These are phyloP conservation scores for Trametes cingulata DNA, from an alignment of 768 basidiomycete species.

Conservation along the genomic window DNA sequence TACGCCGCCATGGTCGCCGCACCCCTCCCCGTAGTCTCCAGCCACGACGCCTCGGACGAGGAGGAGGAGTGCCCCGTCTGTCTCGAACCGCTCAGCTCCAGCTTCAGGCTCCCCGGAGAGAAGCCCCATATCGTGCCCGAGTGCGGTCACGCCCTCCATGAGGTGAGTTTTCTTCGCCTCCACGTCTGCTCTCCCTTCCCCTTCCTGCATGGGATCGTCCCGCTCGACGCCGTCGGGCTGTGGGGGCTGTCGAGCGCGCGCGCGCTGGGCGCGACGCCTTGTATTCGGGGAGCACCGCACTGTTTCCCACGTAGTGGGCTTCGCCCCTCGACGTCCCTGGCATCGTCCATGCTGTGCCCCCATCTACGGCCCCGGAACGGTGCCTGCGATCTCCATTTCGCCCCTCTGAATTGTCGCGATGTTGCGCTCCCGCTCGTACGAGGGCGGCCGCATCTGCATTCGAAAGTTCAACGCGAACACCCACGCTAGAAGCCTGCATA, in stretches of 20 bases:
- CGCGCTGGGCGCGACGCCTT: not conserved
- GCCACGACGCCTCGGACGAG: slow-evolving; percentile 56
- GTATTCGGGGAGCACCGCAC: slow-evolving; percentile 8
- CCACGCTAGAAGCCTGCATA: not conserved
- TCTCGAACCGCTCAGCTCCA: slow-evolving; percentile 91
- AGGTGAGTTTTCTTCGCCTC: slow-evolving; percentile 47
- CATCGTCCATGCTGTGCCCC: not conserved
- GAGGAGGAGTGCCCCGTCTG: slow-evolving; percentile 96
- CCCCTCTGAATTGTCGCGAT: not conserved
- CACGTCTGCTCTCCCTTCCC: not conserved
- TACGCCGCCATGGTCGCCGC: slow-evolving; percentile 63
- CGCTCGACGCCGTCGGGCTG: too few relatives aligned
- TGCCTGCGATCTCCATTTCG: not conserved
- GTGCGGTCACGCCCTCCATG: slow-evolving; percentile 97
- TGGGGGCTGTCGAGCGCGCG: not conserved
- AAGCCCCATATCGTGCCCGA: slow-evolving; percentile 97
- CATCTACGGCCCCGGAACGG: not conserved
- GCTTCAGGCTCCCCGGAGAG: slow-evolving; percentile 91
- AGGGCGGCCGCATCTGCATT: not conserved
- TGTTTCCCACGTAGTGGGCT: slow-evolving; percentile 11
- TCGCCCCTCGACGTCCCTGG: slow-evolving; percentile 6
- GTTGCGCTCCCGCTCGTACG: not conserved
- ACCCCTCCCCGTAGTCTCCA: slow-evolving; percentile 73
- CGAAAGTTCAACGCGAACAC: not conserved
- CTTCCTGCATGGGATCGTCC: not conserved